Base-by-base conservation (phyloP, 1,139 yeast genomes). In the Tardiomyces depauwii region DNA sequence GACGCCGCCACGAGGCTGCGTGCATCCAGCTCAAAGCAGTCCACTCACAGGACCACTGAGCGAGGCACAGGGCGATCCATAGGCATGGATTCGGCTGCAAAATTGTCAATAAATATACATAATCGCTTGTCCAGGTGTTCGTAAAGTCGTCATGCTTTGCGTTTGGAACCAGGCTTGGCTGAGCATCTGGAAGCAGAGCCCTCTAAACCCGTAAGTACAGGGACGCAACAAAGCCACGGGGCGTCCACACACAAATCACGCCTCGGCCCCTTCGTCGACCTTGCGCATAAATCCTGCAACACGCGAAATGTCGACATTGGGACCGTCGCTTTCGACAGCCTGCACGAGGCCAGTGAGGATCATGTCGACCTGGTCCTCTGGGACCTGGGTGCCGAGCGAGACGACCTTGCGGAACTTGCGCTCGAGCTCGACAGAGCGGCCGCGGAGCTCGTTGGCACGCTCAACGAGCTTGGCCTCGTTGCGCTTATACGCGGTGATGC, bases 311-410 rank as follows among this genome's bases (percentile, higher is more conserved):
- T 78, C 83, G 47, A 78, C 78, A 47, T 77, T 83, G 47, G 76
- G 81, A 1, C 83, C 83, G 58, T 80, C 87, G 50, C 87, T 82
- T 52, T 88, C 95, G 4, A 91, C 96, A 13, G 96, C 96, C 59
- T 83, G 87, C 27, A 91, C 76, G 45, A 91, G 72, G 3, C 93
- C 95, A 53, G 84, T 93, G 48, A 91, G 72, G 56, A 91, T 73
- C 49, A 76, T 77, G 61, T 91, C 98, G 40, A 89, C 95, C 54
- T 82, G 82, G 21, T 67, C 71, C 47, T 77, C 82, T 42, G 80
- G 86, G 23, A 88, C 93, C 18, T 93, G 91, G 2, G 96, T 84
- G 67, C 97, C 89, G 47, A 87, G 72, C 41, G 96, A 81, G 39
- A 91, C 91, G 19, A 91, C 96, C 56, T 85, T 76, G 58, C 93